Evolutionary conservation across 2,329 filamentous ascomycete genomes (phyloP), one percentile per base, ranked within the genome.

Genomic region (Hypoxylon rubiginosum): DNA sequence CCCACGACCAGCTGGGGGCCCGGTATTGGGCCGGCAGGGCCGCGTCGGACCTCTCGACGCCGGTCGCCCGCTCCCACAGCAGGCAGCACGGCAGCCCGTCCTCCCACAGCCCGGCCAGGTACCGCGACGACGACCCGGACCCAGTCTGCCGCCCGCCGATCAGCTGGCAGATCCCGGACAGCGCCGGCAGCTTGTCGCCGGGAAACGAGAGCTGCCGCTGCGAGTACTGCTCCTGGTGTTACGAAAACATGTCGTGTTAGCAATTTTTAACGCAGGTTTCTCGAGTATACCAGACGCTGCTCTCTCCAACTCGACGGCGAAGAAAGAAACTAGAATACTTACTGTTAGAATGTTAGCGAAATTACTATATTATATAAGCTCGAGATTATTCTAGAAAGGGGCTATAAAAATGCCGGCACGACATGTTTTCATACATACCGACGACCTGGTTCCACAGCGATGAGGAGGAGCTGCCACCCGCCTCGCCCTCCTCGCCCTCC

Each of bases 21-120:
- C 48, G 52, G 7, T 39, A 48, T 36, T 30, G n/a, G 7, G 59
- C 9, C 8, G 59, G n/a, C 9, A 28, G 6, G 21, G 45, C 21
- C 13, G 10, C 13, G 10, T 24, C 21, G 7, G 45, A 48, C 2
- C 24, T 21, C 13, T 48, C 45, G 45, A 43, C n/a, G 6, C 8
- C 39, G n/a, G 51, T 41, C 8, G 21, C 6, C 15, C 53, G 19
- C 10, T 32, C 9, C 59, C 59, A 62, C 17, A 62, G 30, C 4
- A 62, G 53, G 5, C 57, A 54, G 30, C 19, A 43, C 15, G 58
- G 56, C 48, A 63, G 30, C 19, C 13, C 26, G 4, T 63, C 41
- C 41, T 54, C 8, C 60, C 60, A 63, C 17, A 63, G 32, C 11
- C 60, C 60, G 15, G 60, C 60, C 15, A 63, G 17, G 21, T 63